Evolutionary conservation across 2,329 filamentous ascomycete genomes (phyloP), one percentile per base, ranked within the genome.

Genomic region (Aspergillus fructus): DNA sequence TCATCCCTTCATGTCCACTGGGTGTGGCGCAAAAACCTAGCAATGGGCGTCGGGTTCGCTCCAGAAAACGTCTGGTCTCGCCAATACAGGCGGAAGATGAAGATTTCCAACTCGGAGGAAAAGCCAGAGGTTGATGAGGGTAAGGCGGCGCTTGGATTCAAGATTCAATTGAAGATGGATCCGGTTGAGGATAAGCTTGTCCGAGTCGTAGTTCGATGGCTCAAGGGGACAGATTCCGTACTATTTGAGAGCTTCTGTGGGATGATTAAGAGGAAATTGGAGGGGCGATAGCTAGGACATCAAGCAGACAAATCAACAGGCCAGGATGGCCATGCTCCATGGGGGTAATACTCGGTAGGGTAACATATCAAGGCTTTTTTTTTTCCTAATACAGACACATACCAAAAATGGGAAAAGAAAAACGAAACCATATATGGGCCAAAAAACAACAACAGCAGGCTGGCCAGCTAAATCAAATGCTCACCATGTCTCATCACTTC

Each of bases 231-330:
- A 5, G 89, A 96, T 63, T 78, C 83, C 17, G 81, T 87, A 0
- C 69, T 94, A 0, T 96, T 93, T 73, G 90, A 96, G 75, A 97
- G 93, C 70, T 91, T 99, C 61, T 89, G 87, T 59, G 92, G 91
- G 0, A 91, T 93, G 78, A 62, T 96, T 45, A 89, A 86, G 71
- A 78, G 83, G 37, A 83, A 81, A 55, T 23, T 77, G 37, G 70
- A 72, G 47, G 62, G 62, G 40, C 64, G 64, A 43, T 55, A 49
- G 30, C 37, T 15, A 4, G 42, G 13, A 40, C 6, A 11, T 3
- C n/a, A 39, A 53, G 27, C n/a, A 30, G 27, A 37, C 19, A 45
- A n/a, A 17, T 45, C n/a, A 33, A 23, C 13, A 4, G 33, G 27
- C 37, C 39, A 7, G 17, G 47, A 39, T 15, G 33, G 5, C 12